Conservation (phyloP, 1,284 basidiomycete species). For the Ceratobasidium sp. region DNA sequence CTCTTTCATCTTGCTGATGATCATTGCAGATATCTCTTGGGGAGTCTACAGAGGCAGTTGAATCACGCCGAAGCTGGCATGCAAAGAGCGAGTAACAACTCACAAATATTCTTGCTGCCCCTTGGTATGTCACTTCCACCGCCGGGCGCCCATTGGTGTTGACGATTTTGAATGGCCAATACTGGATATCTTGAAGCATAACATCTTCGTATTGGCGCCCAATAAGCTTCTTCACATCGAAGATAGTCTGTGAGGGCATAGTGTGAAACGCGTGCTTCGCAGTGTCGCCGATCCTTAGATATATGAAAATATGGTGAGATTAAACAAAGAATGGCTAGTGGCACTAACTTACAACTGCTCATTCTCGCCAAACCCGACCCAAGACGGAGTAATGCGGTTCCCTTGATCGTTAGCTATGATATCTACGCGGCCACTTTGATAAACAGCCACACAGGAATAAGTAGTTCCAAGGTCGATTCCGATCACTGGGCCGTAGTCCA, state of each 20-base stretch:
- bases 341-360: constrained; percentile 45
- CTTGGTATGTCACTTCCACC: constrained; percentile 60
- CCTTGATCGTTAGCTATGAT: constrained; percentile 46
- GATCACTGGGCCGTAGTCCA: constrained; percentile 52
- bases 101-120: constrained; percentile 60
- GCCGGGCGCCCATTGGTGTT: constrained; percentile 54
- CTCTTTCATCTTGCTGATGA: constrained; percentile 63
- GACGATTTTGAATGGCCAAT: constrained; percentile 58
- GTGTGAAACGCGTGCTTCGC: not conserved
- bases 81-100: constrained; percentile 19
- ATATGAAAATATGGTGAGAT: too few relatives aligned
- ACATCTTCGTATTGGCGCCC: constrained; percentile 53
- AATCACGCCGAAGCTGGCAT: too few relatives aligned
- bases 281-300: not conserved
- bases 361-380: constrained; percentile 50
- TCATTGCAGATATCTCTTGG: not conserved
- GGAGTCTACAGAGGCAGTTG: not conserved
- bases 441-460: constrained; percentile 25
- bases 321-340: constrained; percentile 40
- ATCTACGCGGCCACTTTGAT: constrained; percentile 1
- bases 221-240: constrained; percentile 66
- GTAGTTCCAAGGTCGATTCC: constrained; percentile 56
- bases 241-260: constrained; percentile 56
- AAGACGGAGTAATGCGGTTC: constrained; percentile 54
- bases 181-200: constrained; percentile 56